Evolutionary conservation across 805 yeast species (phyloP), one percentile per base, ranked within the genome.

Genomic region (Metschnikowia peoriensis): DNA sequence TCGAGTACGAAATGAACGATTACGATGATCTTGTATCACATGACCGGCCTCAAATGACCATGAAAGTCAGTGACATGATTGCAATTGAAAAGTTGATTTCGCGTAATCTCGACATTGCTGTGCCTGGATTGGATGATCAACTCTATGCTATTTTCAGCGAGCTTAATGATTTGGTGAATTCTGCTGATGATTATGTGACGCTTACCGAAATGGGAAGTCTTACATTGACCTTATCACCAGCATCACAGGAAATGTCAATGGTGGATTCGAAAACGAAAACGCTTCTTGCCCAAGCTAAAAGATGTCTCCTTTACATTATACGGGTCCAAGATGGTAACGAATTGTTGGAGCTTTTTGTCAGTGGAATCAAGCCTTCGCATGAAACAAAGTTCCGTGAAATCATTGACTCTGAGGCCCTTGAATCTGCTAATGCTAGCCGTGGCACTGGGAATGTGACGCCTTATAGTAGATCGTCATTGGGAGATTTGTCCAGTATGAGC

Each of bases 221-320:
- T 41, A 81, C 83, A 3, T 71, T 89, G 48, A 81, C 77, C 49
- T 71, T 89, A 56, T 85, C 85, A 63, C 80, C 81, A 3, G 67
- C 76, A 6, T 68, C 78, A 0, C 74, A 74, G 55, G 77, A 79
- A 47, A 75, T 72, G 27, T 72, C 78, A 7, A 60, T 77, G 17
- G 74, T 74, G 6, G 89, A 86, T 48, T 79, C 84, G 1, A 85
- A 83, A 61, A 68, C 78, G 38, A 80, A 79, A 48, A 72, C 86
- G 6, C 69, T 89, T 32, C 73, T 86, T 61, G 79, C 89, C 49
- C 91, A 89, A 63, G 90, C 88, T 0, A 93, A 93, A 66, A 75
- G 96, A 56, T 86, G 91, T 59, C 71, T 92, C n/a, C 70, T 87
- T 14, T 90, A 90, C 63, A 83, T 93, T 62, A 82, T 92, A 56